Conservation (phyloP, 2,329 filamentous ascomycete species). For the Xylaria sp. region DNA sequence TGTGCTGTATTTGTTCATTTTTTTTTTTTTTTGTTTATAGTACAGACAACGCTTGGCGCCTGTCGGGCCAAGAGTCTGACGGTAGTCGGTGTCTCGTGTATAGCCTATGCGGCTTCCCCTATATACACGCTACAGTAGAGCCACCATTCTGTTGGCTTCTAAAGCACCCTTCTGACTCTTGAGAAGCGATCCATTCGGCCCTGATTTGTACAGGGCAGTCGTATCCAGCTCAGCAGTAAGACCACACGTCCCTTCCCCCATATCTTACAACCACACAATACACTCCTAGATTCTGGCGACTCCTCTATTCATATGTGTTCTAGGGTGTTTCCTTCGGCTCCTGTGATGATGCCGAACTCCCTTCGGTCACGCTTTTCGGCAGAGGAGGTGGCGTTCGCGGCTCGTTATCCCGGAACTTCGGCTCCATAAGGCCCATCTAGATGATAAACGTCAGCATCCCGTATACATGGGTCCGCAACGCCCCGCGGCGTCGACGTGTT, state of each 20-base stretch:
- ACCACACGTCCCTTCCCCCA: not conserved
- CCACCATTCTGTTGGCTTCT: not conserved
- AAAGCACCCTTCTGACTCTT: not conserved
- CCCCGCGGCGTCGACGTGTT: too few relatives aligned
- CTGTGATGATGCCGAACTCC: conserved; percentile 9
- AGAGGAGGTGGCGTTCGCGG: conserved; percentile 33
- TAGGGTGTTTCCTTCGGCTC: conserved; percentile 12
- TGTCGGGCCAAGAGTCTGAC: not conserved
- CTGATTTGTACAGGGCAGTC: not conserved
- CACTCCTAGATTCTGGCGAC: conserved; percentile 10
- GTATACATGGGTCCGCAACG: too few relatives aligned
- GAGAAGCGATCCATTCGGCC: not conserved
- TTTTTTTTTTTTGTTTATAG: not conserved
- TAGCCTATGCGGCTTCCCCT: not conserved
- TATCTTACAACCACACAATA: conserved; percentile 8
- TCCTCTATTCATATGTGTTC: conserved; percentile 15
- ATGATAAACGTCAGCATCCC: not conserved
- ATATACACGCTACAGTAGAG: not conserved
- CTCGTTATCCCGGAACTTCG: conserved; percentile 39
- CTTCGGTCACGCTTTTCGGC: conserved; percentile 21
- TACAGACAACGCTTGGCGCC: not conserved
- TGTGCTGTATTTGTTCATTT: not conserved
- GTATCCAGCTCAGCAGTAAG: not conserved
- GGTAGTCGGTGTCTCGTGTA: not conserved
- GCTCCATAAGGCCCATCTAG: conserved; percentile 43